Conservation (phyloP, 1,139 yeast genomes). For the Pneumocystis oryctolagi region DNA sequence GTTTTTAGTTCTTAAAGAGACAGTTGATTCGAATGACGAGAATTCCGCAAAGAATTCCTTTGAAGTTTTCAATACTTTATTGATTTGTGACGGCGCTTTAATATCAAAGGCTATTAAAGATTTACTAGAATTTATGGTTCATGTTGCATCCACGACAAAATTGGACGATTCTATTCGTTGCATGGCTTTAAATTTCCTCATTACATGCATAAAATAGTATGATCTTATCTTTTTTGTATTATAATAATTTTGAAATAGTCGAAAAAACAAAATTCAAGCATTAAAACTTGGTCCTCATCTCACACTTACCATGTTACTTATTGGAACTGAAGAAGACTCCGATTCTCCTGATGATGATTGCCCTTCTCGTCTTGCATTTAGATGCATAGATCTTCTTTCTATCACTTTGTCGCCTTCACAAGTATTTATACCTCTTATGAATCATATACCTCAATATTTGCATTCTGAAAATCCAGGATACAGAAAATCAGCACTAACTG, state of each 20-base stretch:
- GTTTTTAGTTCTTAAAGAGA: slow-evolving; percentile 68
- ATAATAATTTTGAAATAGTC: slow-evolving; percentile 10
- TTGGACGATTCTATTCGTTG: slow-evolving; percentile 71
- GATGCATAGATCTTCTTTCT: slow-evolving; percentile 66
- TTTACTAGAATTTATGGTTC: slow-evolving; percentile 53
- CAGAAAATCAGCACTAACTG: slow-evolving; percentile 75
- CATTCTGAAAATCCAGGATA: slow-evolving; percentile 53
- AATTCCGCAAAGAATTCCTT: slow-evolving; percentile 63
- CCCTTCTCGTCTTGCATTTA: slow-evolving; percentile 64
- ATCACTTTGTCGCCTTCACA: slow-evolving; percentile 84
- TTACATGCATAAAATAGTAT: slow-evolving; percentile 53
- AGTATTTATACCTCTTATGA: slow-evolving; percentile 67
- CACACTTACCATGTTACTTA: slow-evolving; percentile 55
- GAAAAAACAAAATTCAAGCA: slow-evolving; percentile 27
- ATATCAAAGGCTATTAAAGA: slow-evolving; percentile 62
- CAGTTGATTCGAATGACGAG: slow-evolving; percentile 53
- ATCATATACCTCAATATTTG: slow-evolving; percentile 48
- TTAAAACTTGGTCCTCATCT: slow-evolving; percentile 70
- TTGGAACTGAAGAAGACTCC: slow-evolving; percentile 78
- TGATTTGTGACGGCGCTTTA: slow-evolving; percentile 59
- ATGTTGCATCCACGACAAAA: slow-evolving; percentile 47
- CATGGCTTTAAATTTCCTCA: slow-evolving; percentile 72
- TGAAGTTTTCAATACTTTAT: slow-evolving; percentile 69
- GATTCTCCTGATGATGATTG: slow-evolving; percentile 84
- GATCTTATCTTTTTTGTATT: slow-evolving; percentile 29